phyloP scores from a whole-genome alignment of 2,329 filamentous ascomycete species.

The Nannizzia gypsea region DNA sequence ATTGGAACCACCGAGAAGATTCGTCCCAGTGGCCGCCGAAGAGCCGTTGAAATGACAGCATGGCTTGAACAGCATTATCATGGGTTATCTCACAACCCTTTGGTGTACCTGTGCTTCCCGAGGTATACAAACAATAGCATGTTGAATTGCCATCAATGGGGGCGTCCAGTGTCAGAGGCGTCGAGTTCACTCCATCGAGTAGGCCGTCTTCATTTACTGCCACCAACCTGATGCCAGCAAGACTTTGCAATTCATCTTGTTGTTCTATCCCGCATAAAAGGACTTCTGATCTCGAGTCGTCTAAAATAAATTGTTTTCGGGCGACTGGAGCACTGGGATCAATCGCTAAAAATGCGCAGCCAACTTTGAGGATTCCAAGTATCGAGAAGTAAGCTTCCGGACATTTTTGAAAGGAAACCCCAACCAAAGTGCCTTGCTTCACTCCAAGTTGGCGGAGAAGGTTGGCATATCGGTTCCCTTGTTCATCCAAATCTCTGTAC shows the following conservation, averaged over 20 bases:
- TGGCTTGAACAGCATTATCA: constrained; percentile 76
- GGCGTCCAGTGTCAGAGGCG: constrained; percentile 26
- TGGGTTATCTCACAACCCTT: constrained; percentile 86
- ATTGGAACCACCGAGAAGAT: constrained; percentile 74
- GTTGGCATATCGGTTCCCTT: constrained; percentile 61
- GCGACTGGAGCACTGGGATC: constrained; percentile 61
- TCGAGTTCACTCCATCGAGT: constrained; percentile 25
- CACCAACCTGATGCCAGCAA: constrained; percentile 31
- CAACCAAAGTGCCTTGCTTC: constrained; percentile 51
- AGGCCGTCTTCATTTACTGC: constrained; percentile 35
- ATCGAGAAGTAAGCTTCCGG: constrained; percentile 75
- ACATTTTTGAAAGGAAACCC: constrained; percentile 72
- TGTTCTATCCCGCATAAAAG: constrained; percentile 48
- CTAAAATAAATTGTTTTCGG: constrained; percentile 64
- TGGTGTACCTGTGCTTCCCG: constrained; percentile 72
- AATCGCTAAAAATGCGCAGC: constrained; percentile 68
- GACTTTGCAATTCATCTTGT: constrained; percentile 27
- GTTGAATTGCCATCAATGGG: constrained; percentile 42
- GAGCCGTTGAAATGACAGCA: constrained; percentile 71
- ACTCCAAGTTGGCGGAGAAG: constrained; percentile 44
- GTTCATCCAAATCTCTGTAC: constrained; percentile 57
- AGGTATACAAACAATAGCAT: constrained; percentile 79
- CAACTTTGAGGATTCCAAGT: constrained; percentile 68
- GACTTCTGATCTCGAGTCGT: constrained; percentile 56
- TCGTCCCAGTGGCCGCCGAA: constrained; percentile 64